Conservation (phyloP, 176 grass and related monocot species). For the Elaeis guineensis region DNA sequence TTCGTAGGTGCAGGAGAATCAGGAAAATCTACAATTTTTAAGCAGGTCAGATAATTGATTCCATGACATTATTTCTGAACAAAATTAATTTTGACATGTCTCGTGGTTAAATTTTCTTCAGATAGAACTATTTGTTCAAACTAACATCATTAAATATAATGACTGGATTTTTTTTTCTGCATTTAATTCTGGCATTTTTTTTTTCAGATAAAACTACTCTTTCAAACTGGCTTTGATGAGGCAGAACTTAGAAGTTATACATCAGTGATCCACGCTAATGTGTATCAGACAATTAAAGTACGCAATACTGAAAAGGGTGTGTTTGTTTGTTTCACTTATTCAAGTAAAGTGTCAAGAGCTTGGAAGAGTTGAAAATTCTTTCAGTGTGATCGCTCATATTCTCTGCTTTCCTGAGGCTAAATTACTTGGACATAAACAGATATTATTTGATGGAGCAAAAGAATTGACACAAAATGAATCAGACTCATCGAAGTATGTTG, state of each 20-base stretch:
- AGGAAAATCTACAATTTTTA: constrained; percentile 97
- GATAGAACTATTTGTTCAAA: no score
- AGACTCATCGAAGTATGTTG: constrained; percentile 59
- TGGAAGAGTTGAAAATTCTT: constrained; percentile 10
- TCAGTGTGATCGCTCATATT: constrained; percentile 13
- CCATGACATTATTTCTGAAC: constrained; percentile 16
- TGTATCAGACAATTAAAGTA: constrained; percentile 99
- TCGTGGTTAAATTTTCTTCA: no score
- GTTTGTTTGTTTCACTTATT: constrained; percentile 38
- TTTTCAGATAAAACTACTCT: constrained; percentile 91
- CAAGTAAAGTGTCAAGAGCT: constrained; percentile 12
- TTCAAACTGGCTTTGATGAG: constrained; percentile 87
- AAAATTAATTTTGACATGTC: not conserved
- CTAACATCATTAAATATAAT: no score
- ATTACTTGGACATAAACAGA: constrained; percentile 37
- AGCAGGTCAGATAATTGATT: constrained; percentile 44
- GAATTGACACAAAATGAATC: constrained; percentile 71
- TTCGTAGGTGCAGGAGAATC: constrained; percentile 89
- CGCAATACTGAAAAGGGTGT: constrained; percentile 72
- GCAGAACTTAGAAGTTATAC: constrained; percentile 80
- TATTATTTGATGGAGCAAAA: constrained; percentile 88
- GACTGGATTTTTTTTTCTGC: no score
- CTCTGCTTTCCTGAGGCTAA: constrained; percentile 6
- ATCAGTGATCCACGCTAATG: constrained; percentile 91
- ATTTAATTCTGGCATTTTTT: not conserved